Conservation (phyloP, 805 yeast species). For the Myxozyma sirexii region DNA sequence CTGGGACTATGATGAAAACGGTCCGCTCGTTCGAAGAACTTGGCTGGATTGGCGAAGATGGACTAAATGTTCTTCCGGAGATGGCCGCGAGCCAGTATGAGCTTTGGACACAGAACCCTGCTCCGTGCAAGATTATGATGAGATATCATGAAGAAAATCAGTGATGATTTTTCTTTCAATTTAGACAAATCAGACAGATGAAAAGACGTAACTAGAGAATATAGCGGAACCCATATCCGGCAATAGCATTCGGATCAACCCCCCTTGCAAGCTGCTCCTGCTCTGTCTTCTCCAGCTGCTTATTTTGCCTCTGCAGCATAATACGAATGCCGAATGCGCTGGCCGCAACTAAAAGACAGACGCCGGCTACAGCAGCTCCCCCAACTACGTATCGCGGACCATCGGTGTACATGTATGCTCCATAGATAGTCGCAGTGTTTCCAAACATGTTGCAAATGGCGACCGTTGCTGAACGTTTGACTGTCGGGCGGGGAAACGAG, state of each 20-base stretch:
- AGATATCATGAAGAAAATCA: conserved; percentile 16
- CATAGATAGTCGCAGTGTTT: conserved; percentile 25
- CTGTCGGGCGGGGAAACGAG: conserved; percentile 30
- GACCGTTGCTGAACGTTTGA: conserved; percentile 23
- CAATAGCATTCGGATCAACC: background rate
- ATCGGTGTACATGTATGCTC: conserved; percentile 23
- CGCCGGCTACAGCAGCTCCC: conserved; percentile 18
- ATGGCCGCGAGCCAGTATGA: conserved; percentile 20
- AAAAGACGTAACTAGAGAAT: background rate
- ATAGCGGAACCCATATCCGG: conserved; percentile 18
- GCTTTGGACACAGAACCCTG: conserved; percentile 20
- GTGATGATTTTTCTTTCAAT: background rate
- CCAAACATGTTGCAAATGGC: conserved; percentile 29
- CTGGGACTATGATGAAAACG: conserved; percentile 8
- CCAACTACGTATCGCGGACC: conserved; percentile 28
- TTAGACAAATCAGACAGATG: too few species aligned
- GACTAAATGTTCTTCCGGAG: conserved; percentile 19
- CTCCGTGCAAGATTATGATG: conserved; percentile 15
- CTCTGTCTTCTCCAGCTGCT: conserved; percentile 20
- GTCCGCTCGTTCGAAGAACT: background rate
- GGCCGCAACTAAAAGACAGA: conserved; percentile 10
- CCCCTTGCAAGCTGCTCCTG: conserved; percentile 7
- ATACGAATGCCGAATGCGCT: conserved; percentile 15
- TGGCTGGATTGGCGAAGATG: conserved; percentile 22
- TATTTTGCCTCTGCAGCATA: conserved; percentile 17